A percentile compares a stretch with the other conserved stretches of the same genome.
phyloP scores from a whole-genome alignment of 345 rosid species.

The Alliaria petiolata region DNA sequence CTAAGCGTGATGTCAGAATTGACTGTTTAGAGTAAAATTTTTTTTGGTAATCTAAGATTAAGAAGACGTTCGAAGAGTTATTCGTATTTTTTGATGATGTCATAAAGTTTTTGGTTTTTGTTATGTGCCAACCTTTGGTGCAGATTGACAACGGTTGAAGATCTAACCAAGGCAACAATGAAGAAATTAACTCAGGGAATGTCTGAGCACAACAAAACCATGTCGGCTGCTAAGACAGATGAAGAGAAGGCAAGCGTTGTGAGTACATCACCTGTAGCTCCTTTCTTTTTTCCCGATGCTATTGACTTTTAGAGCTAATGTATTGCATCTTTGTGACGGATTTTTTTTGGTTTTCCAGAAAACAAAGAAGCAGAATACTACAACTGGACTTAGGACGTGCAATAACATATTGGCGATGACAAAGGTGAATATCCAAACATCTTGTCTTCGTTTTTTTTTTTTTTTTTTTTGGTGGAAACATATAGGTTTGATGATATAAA shows the following conservation, averaged over 20 bases:
- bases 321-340: background rate
- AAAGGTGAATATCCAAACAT: conserved; percentile 51
- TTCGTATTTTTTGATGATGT: background rate
- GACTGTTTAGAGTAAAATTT: background rate
- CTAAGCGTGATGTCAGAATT: background rate
- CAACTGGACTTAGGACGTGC: conserved; percentile 88
- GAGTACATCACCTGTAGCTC: conserved; percentile 32
- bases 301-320: background rate
- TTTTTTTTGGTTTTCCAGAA: conserved; percentile 47
- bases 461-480: background rate
- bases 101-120: background rate
- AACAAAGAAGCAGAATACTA: conserved; percentile 80
- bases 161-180: conserved; percentile 84
- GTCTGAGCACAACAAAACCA: conserved; percentile 91
- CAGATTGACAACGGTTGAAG: conserved; percentile 83
- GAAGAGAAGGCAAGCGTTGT: conserved; percentile 80
- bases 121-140: conserved; percentile 1
- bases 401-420: conserved; percentile 96
- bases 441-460: background rate
- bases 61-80: background rate
- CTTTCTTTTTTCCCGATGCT: background rate
- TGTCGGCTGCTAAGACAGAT: conserved; percentile 95
- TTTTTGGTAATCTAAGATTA: background rate
- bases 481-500: background rate
- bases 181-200: conserved; percentile 95